Percentiles rank a stretch among this genome's conserved stretches.
These are phyloP conservation scores for Carpinus viminea DNA, from an alignment of 306 rosid genomes.

Conservation along the genomic window DNA sequence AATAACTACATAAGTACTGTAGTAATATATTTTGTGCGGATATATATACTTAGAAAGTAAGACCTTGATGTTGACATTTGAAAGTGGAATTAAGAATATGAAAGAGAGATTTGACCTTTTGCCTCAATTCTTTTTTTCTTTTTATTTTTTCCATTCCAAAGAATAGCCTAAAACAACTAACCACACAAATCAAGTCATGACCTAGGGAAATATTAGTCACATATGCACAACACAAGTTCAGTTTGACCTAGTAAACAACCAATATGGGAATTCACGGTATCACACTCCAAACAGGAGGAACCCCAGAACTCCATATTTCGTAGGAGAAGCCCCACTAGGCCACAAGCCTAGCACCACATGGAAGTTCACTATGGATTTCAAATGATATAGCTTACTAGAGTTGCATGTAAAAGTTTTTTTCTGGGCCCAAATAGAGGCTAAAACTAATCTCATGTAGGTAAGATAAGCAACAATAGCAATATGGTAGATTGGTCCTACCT, in stretches of 20 bases:
- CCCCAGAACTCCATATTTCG: not conserved
- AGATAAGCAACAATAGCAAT: not conserved
- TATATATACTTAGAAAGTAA: not conserved
- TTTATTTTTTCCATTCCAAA: not conserved
- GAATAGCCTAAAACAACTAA: not conserved
- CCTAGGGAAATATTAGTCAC: no score
- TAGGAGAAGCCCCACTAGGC: not conserved
- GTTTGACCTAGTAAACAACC: no score
- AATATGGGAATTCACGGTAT: no score
- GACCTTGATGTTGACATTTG: not conserved
- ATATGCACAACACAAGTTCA: no score
- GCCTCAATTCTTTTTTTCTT: no score
- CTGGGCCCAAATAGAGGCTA: conserved; percentile 5
- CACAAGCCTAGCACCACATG: not conserved
- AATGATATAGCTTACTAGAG: conserved; percentile 1
- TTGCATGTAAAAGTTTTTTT: not conserved
- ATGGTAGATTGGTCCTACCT: not conserved
- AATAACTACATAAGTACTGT: no score
- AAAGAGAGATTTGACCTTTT: not conserved
- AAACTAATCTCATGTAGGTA: not conserved
- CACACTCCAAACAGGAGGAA: not conserved
- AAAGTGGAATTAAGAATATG: not conserved
- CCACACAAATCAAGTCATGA: not conserved
- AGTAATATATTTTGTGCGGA: not conserved
- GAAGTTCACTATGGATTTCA: not conserved